Conservation (phyloP, 148 eudicot species). For the Heliamphora exappendiculata region DNA sequence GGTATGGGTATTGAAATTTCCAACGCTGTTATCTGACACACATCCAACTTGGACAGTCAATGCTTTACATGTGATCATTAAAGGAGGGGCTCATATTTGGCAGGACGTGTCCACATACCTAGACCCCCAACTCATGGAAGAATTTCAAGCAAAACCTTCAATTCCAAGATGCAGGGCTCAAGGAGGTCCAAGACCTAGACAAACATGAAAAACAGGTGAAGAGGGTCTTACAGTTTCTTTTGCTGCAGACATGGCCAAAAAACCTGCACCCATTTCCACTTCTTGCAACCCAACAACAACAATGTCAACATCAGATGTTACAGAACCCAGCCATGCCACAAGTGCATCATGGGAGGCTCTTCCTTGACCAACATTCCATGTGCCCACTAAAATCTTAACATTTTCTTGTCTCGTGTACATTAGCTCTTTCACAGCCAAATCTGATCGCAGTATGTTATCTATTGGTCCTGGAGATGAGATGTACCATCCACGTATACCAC, state of each 20-base stretch:
- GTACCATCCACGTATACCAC: constrained; percentile 96
- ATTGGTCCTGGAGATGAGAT: constrained; percentile 82
- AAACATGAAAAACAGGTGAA: not conserved
- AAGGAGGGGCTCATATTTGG: no score
- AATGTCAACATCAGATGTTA: constrained; percentile 73
- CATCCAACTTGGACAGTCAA: no score
- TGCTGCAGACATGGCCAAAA: constrained; percentile 99
- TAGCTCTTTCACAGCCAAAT: constrained; percentile 57
- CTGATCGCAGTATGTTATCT: constrained; percentile 55
- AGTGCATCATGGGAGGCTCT: constrained; percentile 78
- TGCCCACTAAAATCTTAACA: constrained; percentile 65
- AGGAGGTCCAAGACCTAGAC: no score
- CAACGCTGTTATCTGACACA: no score
- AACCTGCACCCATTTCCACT: constrained; percentile 99
- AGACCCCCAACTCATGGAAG: no score
- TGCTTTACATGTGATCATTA: no score
- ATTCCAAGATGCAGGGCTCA: not conserved
- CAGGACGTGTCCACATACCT: no score
- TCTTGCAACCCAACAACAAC: constrained; percentile 96
- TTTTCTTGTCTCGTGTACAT: constrained; percentile 60
- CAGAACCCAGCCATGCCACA: constrained; percentile 65
- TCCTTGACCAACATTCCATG: constrained; percentile 99
- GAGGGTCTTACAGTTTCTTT: constrained; percentile 81
- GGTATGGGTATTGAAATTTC: no score
- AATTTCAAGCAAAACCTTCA: not conserved